A percentile compares a stretch with the other conserved stretches of the same genome.
These are phyloP conservation scores for Silybum marianum DNA, from an alignment of 129 eudicot species.

Conservation along the genomic window DNA sequence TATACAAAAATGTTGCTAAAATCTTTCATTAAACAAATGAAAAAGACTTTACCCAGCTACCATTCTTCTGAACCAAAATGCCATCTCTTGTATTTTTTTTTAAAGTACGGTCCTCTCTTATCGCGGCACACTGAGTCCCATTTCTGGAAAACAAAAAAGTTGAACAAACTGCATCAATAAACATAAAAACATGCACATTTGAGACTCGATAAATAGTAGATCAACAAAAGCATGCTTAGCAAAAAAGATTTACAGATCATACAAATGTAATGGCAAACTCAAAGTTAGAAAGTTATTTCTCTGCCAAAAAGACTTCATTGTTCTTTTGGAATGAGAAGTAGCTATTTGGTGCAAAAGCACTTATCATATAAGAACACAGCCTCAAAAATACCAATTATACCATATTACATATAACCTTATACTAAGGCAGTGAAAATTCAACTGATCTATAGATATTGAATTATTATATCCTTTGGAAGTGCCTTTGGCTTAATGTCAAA, in stretches of 20 bases:
- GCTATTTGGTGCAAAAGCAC: background rate
- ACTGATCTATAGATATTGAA: too few species aligned
- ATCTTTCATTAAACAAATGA: conserved; percentile 18
- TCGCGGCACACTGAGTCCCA: conserved; percentile 87
- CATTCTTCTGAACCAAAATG: conserved; percentile 24
- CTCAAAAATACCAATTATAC: too few species aligned
- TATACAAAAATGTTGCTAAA: conserved; percentile 38
- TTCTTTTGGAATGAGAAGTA: background rate
- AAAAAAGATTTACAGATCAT: background rate
- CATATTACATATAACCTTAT: too few species aligned
- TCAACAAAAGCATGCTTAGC: background rate
- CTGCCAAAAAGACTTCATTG: background rate
- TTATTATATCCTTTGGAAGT: too few species aligned
- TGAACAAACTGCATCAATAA: conserved; percentile 10
- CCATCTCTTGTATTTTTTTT: conserved; percentile 23
- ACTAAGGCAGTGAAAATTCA: too few species aligned
- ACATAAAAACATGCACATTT: conserved; percentile 10
- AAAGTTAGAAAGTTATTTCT: background rate
- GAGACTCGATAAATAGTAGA: background rate
- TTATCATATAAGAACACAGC: background rate
- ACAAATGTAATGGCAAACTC: background rate
- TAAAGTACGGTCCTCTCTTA: conserved; percentile 29
- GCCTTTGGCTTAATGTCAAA: too few species aligned
- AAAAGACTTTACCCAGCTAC: background rate
- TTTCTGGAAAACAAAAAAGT: conserved; percentile 43